Base-by-base conservation (phyloP, 2,329 filamentous ascomycete species). In the Xylaria sp. region DNA sequence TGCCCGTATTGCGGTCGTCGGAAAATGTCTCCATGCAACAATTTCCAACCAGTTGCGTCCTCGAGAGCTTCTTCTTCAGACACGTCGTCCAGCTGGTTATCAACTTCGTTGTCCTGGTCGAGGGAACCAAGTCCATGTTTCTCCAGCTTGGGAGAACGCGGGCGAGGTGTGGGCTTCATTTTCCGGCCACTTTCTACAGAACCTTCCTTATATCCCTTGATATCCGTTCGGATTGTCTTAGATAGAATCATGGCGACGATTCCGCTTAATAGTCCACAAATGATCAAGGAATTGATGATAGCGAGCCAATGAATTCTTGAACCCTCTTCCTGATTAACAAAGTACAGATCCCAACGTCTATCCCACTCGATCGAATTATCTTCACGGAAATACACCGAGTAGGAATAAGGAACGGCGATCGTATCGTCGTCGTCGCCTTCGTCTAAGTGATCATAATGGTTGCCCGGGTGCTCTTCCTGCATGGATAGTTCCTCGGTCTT, bases 361-460 rank as follows among this genome's bases (percentile, higher is more conserved):
- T 85, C 84, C 94, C 94, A 97, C 71, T 96, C 93, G 59, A 97
- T 83, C 23, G 86, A 88, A 48, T 90, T 87, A 69, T 97, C 93
- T 78, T 97, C 92, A 60, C 93, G 90, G 82, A 94, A 97, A 80
- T 96, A 97, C 15, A 97, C 91, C 3, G 93, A 95, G 80, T 97
- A 97, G 0, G 93, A 92, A 80, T 94, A 97, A 0, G 93, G 93
- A 60, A 97, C 90, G 2, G 86, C 89, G 58, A 96, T 79, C 1
- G 84, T 92, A 15, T 88, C 87, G 30, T 86, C 86, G 66, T 92
- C 90, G 48, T 90, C 87, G 28, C 86, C 82, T 59, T 90, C 87
- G 48, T 85, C 84, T 6, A 75, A 60, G 45, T 84, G 82, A 65
- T 87, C 82, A 0, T 85, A 86, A 32, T 87, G 80, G 76, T 90